Evolutionary conservation across 257 asterid genomes (phyloP).

Genomic region (Knoxia roxburghii): DNA sequence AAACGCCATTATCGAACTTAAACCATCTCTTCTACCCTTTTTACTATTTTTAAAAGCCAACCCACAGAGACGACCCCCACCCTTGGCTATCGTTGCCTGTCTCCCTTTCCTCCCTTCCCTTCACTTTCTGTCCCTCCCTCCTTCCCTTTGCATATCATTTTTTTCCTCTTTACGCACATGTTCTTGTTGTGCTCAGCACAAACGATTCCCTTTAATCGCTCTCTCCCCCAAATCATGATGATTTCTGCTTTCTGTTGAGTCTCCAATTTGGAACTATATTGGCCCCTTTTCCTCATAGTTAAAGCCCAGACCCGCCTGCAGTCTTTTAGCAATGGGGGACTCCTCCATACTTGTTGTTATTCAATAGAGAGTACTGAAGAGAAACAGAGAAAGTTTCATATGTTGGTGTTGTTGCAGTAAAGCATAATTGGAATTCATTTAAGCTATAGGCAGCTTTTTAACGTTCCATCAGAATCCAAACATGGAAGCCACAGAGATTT

Average conservation of each 20-base stretch:
- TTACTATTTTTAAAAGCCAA: background rate
- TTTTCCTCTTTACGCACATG: slow-evolving; percentile 1
- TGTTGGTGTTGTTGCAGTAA: too few species aligned
- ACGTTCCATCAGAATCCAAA: background rate
- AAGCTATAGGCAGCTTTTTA: background rate
- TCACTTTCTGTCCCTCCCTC: background rate
- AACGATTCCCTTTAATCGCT: slow-evolving; percentile 4
- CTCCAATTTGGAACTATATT: background rate
- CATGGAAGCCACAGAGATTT: slow-evolving; percentile 36
- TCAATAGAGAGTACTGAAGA: background rate
- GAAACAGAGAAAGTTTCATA: background rate
- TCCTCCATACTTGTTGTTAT: background rate
- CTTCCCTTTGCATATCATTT: background rate
- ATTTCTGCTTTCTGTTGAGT: background rate
- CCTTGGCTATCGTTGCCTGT: background rate
- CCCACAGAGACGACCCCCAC: too few species aligned
- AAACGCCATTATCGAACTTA: background rate
- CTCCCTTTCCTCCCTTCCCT: background rate
- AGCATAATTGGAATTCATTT: background rate
- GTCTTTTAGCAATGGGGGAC: background rate
- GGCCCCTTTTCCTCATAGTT: background rate
- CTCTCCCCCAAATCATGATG: background rate
- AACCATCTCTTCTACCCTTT: background rate
- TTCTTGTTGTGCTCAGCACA: background rate
- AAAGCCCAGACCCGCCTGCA: too few species aligned